Evolutionary conservation across 176 grass and related monocot genomes (phyloP), one percentile per base, ranked within the genome.

Genomic region (Bothriochloa decipiens): DNA sequence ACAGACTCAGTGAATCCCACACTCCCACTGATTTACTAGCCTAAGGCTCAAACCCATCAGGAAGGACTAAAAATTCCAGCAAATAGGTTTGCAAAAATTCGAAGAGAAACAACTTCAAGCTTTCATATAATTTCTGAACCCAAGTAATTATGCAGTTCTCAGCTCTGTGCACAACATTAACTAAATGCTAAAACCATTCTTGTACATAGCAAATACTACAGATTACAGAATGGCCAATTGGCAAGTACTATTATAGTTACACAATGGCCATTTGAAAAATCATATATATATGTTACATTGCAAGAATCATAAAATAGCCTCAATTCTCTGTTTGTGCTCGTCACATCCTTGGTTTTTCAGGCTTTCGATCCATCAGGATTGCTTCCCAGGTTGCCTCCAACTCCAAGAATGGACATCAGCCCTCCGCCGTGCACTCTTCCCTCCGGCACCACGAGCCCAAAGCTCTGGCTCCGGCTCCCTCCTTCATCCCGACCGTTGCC

Each of bases 371-470:
- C 81, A 45, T 78, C 70, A 64, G 73, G 68, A 79, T 55, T 71
- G 78, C 65, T 72, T 65, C 84, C 81, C 23, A 91, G 72, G 76
- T 72, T 89, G 42, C 89, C 76, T 58, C 90, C 84, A 25, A 81
- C 82, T 63, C 84, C 84, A 11, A 96, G 85, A 81, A 99, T 86
- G 55, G 93, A 91, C 88, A 96, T 96, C 49, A 96, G 77, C 5
- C 93, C 96, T 61, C 96, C 91, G 28, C 96, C 93, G 40, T 96
- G 93, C 65, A 99, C 93, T 84, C 93, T 90, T 55, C 96, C 93
- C 74, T 99, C 96, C 3, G 93, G 91, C 69, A 96, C 70, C 17
- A 88, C 89, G 11, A 92, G 87, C 20, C 80, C 81, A 8, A 86
- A 78, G 66, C 81, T 74, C 82, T 82, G 79, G 37, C 40, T 77